These are phyloP conservation scores for Anethum foeniculum DNA, from an alignment of 140 eudicot species.

Conservation along the genomic window DNA sequence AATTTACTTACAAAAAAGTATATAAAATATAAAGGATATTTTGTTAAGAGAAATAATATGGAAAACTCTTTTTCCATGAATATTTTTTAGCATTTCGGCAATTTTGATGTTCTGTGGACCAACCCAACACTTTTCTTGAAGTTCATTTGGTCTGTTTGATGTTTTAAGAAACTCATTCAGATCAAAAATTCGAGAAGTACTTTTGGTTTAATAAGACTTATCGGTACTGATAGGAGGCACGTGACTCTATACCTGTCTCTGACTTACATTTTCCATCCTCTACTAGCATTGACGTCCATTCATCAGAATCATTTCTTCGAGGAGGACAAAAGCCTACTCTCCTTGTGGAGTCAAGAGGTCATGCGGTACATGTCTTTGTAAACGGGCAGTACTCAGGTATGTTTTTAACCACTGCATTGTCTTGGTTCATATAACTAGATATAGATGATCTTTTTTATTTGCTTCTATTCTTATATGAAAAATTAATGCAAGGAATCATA, in stretches of 20 bases:
- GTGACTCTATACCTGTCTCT: not conserved
- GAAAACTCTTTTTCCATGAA: not conserved
- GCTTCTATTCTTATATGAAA: not conserved
- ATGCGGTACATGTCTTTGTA: conserved; percentile 62
- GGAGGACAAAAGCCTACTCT: conserved; percentile 62
- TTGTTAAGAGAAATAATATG: not conserved
- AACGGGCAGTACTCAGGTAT: conserved; percentile 67
- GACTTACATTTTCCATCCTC: conserved; percentile 8
- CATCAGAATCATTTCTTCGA: conserved; percentile 53
- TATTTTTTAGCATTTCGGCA: not conserved
- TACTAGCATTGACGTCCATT: conserved; percentile 42
- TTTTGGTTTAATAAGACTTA: not conserved
- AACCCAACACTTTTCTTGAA: not conserved
- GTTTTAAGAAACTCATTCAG: not conserved
- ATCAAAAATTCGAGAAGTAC: not conserved
- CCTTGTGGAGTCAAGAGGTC: conserved; percentile 61
- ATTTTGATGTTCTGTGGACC: not conserved
- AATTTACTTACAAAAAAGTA: not conserved
- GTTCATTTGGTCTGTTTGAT: not conserved
- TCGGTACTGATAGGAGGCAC: not conserved
- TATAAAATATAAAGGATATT: not conserved
- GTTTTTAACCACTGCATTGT: not conserved
- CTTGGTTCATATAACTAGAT: not conserved
- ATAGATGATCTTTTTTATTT: not conserved
- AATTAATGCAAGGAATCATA: conserved; percentile 9